These are phyloP conservation scores for Leptographium procerum DNA, from an alignment of 2,329 filamentous ascomycete genomes.

Conservation along the genomic window DNA sequence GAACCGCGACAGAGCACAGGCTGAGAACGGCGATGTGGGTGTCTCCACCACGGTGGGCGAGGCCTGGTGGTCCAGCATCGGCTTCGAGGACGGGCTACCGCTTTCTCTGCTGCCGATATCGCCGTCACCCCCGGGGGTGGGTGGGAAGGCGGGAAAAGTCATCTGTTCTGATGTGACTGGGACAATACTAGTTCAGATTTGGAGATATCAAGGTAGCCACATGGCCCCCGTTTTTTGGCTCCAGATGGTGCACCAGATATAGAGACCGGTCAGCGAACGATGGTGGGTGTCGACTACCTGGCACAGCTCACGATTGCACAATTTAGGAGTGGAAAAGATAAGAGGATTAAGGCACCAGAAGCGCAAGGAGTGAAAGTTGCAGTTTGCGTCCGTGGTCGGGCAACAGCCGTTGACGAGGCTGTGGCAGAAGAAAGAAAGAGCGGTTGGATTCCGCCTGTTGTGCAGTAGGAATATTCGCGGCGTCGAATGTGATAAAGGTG, in stretches of 20 bases:
- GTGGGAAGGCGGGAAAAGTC: neutral
- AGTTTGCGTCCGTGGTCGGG: neutral
- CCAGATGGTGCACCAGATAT: neutral
- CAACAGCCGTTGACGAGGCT: neutral
- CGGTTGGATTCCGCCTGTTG: neutral
- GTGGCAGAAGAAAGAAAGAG: neutral
- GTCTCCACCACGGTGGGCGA: constrained; percentile 23
- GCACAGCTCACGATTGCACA: too few relatives aligned
- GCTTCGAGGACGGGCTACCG: neutral
- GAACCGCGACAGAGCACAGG: constrained; percentile 62
- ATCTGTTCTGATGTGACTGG: neutral
- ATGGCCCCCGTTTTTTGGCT: neutral
- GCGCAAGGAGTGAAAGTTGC: too few relatives aligned
- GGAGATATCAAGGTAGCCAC: neutral
- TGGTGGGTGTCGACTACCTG: too few relatives aligned
- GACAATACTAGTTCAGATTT: neutral
- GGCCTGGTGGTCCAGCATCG: constrained; percentile 1
- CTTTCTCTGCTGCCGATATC: neutral
- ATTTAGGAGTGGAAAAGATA: too few relatives aligned
- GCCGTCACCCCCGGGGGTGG: neutral
- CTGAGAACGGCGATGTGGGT: constrained; percentile 32
- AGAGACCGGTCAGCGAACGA: too few relatives aligned
- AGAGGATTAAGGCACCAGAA: too few relatives aligned
- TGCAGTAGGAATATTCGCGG: neutral
- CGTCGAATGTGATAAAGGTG: neutral